These are phyloP conservation scores for Albizia julibrissin DNA, from an alignment of 306 rosid genomes.

Conservation along the genomic window DNA sequence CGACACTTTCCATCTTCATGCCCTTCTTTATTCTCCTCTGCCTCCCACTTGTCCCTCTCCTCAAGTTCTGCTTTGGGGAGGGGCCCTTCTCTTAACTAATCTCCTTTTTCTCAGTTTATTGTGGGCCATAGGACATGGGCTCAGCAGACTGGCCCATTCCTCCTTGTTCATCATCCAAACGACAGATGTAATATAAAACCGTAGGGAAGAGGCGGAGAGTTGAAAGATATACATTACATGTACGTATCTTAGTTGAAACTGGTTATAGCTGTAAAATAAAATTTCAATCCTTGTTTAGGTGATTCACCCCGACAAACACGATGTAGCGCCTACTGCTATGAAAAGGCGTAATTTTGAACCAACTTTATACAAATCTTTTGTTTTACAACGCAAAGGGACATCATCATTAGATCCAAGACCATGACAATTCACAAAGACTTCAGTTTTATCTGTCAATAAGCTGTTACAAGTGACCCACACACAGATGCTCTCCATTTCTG, in stretches of 20 bases:
- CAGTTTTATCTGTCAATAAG: background rate
- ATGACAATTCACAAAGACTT: background rate
- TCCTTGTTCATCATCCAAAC: background rate
- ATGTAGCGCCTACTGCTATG: background rate
- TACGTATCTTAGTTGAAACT: background rate
- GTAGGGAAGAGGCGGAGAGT: background rate
- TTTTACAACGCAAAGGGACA: background rate
- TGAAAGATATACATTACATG: no score
- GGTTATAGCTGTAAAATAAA: background rate
- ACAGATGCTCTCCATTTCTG: background rate
- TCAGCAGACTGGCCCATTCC: background rate
- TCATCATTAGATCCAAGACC: constrained; percentile 6
- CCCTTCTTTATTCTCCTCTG: background rate
- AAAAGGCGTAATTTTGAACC: background rate
- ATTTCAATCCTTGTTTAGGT: background rate
- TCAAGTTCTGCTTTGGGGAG: no score
- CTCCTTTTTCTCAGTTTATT: no score
- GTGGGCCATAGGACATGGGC: background rate
- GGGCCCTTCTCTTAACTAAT: no score
- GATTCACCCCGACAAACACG: constrained; percentile 5
- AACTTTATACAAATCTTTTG: background rate
- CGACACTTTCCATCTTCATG: background rate
- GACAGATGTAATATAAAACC: background rate
- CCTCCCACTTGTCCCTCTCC: no score
- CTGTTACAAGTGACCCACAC: background rate